Conservation (phyloP, 2,329 filamentous ascomycete species). For the Myriosclerotinia curreyana region DNA sequence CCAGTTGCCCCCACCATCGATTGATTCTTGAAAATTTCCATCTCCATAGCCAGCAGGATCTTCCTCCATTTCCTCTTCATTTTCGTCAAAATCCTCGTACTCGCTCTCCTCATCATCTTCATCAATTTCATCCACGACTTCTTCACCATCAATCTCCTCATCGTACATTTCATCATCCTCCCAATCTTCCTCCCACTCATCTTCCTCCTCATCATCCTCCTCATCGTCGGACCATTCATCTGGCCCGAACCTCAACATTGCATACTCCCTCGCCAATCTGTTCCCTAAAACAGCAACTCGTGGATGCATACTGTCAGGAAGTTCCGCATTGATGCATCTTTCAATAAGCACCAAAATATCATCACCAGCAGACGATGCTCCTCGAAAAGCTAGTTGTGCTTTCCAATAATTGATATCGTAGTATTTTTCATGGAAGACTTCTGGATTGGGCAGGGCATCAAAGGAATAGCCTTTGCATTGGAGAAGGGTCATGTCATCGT, state of each 20-base stretch:
- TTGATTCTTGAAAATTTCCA: too few relatives aligned
- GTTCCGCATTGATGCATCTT: neutral
- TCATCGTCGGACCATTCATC: neutral
- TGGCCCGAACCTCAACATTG: neutral
- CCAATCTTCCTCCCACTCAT: neutral
- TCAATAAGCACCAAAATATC: neutral
- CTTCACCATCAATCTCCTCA: neutral
- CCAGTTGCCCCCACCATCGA: neutral
- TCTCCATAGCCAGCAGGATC: too few relatives aligned
- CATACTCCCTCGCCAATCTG: neutral
- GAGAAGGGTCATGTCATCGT: neutral
- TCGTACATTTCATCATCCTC: neutral
- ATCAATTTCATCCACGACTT: neutral
- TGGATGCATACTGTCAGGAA: neutral
- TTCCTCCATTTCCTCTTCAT: too few relatives aligned
- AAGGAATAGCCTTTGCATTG: constrained; percentile 5
- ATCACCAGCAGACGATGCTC: neutral
- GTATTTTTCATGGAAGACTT: neutral
- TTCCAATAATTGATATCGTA: neutral
- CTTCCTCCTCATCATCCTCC: neutral
- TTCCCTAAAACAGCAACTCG: neutral
- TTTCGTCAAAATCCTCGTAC: neutral
- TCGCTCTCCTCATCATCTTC: neutral
- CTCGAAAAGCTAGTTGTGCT: neutral
- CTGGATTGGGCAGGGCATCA: neutral